Evolutionary conservation across 2,329 filamentous ascomycete genomes (phyloP), one percentile per base, ranked within the genome.

Genomic region (Hypoxylon sp.): DNA sequence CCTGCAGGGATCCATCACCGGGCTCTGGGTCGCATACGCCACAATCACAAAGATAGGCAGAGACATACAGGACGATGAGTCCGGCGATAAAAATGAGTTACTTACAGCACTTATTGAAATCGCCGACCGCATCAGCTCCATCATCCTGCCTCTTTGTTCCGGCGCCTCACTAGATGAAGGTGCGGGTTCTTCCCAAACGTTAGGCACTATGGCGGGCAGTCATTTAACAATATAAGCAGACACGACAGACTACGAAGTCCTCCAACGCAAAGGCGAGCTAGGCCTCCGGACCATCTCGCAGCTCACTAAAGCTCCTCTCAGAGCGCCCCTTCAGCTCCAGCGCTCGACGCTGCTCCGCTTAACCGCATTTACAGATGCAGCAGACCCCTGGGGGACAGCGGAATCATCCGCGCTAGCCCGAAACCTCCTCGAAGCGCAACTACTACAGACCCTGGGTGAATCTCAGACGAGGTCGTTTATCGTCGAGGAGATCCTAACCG

Each of bases 401-500:
- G 14, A 57, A n/a, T 50, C 70, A 7, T 55, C 61, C 25, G 21
- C 57, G 0, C 67, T 70, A 2, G 68, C 75, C 7, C 58, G 17
- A 3, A 25, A 51, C 1, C 45, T 77, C 1, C 66, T 78, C 1
- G 57, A 59, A 4, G 19, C 57, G 14, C 70, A 70, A 45, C 36
- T 43, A 19, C 23, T 43, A 19, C 23, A 46, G 41, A 34, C 23
- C 51, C 46, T 67, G 45, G 34, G 38, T 17, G 55, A 46, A 2
- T 46, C 63, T 10, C 63, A 57, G 41, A 58, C 41, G 1, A 46
- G 34, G 2, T 85, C 51, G 1, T 43, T 89, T 70, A 80, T 89
- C 70, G 80, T 85, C 17, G 81, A 84, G n/a, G 80, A 84, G 41
- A 81, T 93, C 61, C 85, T 94, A 3, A 82, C 85, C 67, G 80